Conservation (phyloP, 2,329 filamentous ascomycete species). For the Xylariaceae sp. region DNA sequence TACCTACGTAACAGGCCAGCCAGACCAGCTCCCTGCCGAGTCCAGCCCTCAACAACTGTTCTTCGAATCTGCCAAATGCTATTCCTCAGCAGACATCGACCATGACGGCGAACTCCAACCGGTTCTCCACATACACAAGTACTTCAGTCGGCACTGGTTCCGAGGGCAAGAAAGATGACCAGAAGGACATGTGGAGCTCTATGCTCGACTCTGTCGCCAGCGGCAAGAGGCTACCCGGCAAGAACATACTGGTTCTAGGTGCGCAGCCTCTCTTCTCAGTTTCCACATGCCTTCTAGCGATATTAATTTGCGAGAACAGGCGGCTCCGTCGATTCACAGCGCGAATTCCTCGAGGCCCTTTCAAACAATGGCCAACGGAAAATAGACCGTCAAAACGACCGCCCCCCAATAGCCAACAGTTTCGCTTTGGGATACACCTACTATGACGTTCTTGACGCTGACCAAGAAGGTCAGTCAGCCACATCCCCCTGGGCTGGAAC, state of each 20-base stretch:
- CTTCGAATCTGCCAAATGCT: conserved; percentile 24
- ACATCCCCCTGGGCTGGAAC: conserved; percentile 39
- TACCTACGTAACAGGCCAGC: not conserved
- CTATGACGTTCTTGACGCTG: conserved; percentile 87
- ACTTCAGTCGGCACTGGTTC: conserved; percentile 47
- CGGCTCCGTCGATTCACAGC: conserved; percentile 76
- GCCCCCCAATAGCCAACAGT: conserved; percentile 80
- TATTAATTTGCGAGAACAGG: conserved; percentile 48
- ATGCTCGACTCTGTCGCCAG: conserved; percentile 89
- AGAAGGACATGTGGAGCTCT: conserved; percentile 88
- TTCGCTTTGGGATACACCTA: conserved; percentile 94
- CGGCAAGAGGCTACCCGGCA: conserved; percentile 84
- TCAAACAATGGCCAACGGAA: conserved; percentile 51
- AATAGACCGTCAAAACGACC: conserved; percentile 55
- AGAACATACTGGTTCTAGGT: conserved; percentile 85
- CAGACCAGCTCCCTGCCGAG: conserved; percentile 2
- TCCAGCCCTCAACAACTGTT: not conserved
- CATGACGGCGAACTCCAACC: conserved; percentile 53
- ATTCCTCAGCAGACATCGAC: conserved; percentile 22
- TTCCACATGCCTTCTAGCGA: not conserved
- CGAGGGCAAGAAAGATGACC: conserved; percentile 59
- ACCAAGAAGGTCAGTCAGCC: conserved; percentile 70
- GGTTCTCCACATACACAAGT: conserved; percentile 56
- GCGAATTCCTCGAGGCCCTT: conserved; percentile 71
- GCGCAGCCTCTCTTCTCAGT: conserved; percentile 1